Conservation (phyloP, 176 grass and related monocot genomes). For the Pontederia crassipes region DNA sequence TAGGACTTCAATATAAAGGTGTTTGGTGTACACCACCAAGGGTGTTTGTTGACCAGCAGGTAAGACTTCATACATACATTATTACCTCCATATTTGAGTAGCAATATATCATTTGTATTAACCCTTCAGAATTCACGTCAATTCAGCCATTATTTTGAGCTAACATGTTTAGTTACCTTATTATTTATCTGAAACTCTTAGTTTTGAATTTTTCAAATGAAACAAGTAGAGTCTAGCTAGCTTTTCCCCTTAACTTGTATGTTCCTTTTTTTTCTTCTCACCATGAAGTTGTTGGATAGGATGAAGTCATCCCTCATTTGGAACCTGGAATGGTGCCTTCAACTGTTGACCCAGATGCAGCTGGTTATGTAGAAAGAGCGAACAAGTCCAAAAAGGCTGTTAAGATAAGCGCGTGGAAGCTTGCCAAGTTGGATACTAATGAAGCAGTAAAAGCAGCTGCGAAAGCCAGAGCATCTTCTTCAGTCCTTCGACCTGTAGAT, state of each 20-base stretch:
- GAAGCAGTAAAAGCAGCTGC: conserved; percentile 86
- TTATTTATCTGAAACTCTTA: no score
- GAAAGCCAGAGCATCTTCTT: conserved; percentile 93
- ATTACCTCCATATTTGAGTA: no score
- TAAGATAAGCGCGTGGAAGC: conserved; percentile 93
- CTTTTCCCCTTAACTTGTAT: neutral
- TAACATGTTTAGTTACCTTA: no score
- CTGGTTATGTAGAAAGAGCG: conserved; percentile 52
- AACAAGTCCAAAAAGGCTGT: conserved; percentile 79
- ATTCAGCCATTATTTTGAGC: no score
- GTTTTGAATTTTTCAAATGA: neutral
- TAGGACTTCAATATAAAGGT: conserved; percentile 86
- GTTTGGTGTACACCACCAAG: conserved; percentile 98
- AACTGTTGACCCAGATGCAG: conserved; percentile 78
- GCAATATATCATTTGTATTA: no score
- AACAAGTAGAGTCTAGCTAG: neutral
- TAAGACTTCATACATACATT: neutral
- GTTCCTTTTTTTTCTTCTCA: neutral
- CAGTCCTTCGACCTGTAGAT: conserved; percentile 72
- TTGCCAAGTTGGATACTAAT: conserved; percentile 76
- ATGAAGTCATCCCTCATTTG: conserved; percentile 94
- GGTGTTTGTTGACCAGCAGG: conserved; percentile 73
- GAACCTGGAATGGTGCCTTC: conserved; percentile 85
- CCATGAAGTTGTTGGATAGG: conserved; percentile 36
- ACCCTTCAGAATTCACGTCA: no score